Base-by-base conservation (phyloP, 352 stramenopile genomes). In the Pythium rishiriense region DNA sequence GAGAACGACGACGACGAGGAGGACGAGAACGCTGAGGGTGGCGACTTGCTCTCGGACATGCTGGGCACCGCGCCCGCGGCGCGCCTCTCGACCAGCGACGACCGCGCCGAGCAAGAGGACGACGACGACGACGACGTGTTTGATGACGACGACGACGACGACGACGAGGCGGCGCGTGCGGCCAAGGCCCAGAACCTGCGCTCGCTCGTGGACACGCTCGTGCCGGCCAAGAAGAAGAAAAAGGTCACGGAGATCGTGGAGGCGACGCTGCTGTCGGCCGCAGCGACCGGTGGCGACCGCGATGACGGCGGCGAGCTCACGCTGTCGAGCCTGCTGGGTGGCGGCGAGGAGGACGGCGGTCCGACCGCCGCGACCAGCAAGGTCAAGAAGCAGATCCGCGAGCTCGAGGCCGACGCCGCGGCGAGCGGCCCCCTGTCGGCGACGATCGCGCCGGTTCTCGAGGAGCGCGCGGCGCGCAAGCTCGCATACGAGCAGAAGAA, bases 401-500 rank as follows among this genome's bases (percentile, higher is more conserved):
- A 84, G 25, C 67, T 91, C 39, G 84, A 91, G 62, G 79, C 75
- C 49, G 78, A 90, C 45, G 74, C 78, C 45, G 79, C 88, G 43
- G 73, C 74, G 46, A 79, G 73, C 25, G 78, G 68, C 0, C 78
- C 81, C 29, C 54, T 95, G 28, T 66, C 86, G 48, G 79, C 85
- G 24, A 85, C 87, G 0, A 61, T 96, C 1, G 78, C 91, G 25
- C 79, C 85, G 0, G 78, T 97, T 8, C 75, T 96, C 10, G 85
- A 96, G 11, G 91, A 96, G 48, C 90, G 96, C 26, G 88, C 83
- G 8, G 76, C 87, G 25, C 84, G 96, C 7, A 97, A 98, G 64
- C 73, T 98, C 25, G 79, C 85, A 43, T 98, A 98, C 68, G 62
- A 83, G 31, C 72, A 96, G 42, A 94, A 96, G 64, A 78, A 76